Percentiles rank a stretch among this genome's conserved stretches.
Conservation (phyloP, 1,284 basidiomycete species). For the Stygiomarasmius scandens region DNA sequence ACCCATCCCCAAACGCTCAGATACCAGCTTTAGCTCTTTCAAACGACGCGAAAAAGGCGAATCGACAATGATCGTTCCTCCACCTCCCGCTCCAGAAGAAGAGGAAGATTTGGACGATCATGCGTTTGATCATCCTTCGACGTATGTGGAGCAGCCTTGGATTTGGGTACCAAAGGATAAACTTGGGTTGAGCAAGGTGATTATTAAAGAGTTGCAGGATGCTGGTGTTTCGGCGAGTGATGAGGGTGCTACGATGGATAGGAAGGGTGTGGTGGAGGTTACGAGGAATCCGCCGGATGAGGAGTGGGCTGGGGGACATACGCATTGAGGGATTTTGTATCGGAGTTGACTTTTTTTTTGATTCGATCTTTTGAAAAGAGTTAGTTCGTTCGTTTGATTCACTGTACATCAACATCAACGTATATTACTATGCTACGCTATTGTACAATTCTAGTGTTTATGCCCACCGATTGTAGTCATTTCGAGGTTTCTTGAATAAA, state of each 20-base stretch:
- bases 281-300: slow-evolving; percentile 52
- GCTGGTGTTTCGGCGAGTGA: slow-evolving; percentile 50
- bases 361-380: too few species aligned
- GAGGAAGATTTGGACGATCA: slow-evolving; percentile 39
- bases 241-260: slow-evolving; percentile 51
- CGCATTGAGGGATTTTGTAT: background rate
- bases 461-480: background rate
- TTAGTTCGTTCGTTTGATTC: too few species aligned
- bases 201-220: slow-evolving; percentile 50
- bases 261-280: slow-evolving; percentile 55
- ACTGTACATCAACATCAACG: background rate
- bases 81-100: slow-evolving; percentile 31
- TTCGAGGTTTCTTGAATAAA: background rate
- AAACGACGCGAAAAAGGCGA: background rate
- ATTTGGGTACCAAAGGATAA: slow-evolving; percentile 68
- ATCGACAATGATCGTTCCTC: slow-evolving; percentile 20
- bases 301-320: slow-evolving; percentile 46
- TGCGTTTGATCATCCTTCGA: slow-evolving; percentile 67
- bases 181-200: slow-evolving; percentile 55
- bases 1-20: background rate
- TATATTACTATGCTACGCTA: background rate
- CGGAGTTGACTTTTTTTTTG: too few species aligned
- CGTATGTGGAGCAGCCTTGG: slow-evolving; percentile 60
- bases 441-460: background rate
- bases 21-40: background rate